Percentiles rank a stretch among this genome's conserved stretches.
phyloP scores from a whole-genome alignment of 805 yeast genomes.

The Metschnikowia cubensis region DNA sequence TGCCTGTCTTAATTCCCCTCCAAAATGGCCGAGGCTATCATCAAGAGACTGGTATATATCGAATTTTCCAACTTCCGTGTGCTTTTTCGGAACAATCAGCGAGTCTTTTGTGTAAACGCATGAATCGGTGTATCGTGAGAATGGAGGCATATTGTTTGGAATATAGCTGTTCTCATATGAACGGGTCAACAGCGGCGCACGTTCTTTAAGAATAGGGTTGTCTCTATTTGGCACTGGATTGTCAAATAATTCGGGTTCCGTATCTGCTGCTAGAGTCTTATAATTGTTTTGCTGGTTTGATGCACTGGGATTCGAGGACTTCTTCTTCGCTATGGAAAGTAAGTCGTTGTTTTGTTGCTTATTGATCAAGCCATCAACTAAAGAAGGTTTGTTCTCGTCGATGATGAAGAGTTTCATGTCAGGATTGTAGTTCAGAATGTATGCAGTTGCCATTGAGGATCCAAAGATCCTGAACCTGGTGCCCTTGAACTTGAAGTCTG shows the following conservation, averaged over 20 bases:
- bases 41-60: conserved; percentile 32
- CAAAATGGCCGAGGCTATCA: neutral
- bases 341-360: conserved; percentile 13
- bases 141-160: conserved; percentile 36
- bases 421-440: conserved; percentile 29
- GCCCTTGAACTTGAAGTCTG: conserved; percentile 34
- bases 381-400: conserved; percentile 32
- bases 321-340: conserved; percentile 1
- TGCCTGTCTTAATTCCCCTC: neutral
- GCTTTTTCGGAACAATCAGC: conserved; percentile 33
- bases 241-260: conserved; percentile 10
- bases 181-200: conserved; percentile 3
- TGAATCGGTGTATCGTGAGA: conserved; percentile 33
- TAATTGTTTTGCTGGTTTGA: neutral
- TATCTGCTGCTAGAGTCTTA: neutral
- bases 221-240: conserved; percentile 32
- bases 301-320: neutral
- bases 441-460: conserved; percentile 28
- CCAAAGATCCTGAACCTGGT: conserved; percentile 40
- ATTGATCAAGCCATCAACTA: conserved; percentile 34
- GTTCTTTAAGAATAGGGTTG: conserved; percentile 22
- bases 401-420: conserved; percentile 30
- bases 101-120: conserved; percentile 19
- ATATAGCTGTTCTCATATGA: conserved; percentile 15
- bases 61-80: conserved; percentile 30